Base-by-base conservation (phyloP, 2,329 filamentous ascomycete species). In the Acrocalymma vagum region DNA sequence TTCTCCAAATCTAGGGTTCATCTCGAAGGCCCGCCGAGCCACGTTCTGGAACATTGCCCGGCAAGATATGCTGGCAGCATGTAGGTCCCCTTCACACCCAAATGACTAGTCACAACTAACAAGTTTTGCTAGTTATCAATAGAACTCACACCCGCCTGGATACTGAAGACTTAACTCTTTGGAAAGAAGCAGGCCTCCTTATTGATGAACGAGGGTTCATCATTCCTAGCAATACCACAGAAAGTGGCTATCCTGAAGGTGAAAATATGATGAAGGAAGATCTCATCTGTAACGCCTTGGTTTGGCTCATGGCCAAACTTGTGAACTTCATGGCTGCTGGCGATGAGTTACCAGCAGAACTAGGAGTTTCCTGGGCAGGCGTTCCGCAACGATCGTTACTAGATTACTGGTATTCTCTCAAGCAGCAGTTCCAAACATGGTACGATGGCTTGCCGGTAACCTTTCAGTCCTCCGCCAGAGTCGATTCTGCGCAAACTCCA, bases 1-100 rank as follows among this genome's bases (percentile, higher is more conserved):
- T 18, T 54, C 55, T 15, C 45, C 56, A 14, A 61, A 51, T 27
- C 49, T 55, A 16, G 60, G 53, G 16, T 58, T 62, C 29, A 74
- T 79, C 2, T 82, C 78, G 3, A 78, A 78, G 57, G 80, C 75
- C 9, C 74, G 82, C 14, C 76, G 72, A 59, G 82, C 83, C 6
- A 82, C 81, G 0, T 86, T 86, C 58, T 86, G 83, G 83, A 85
- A 85, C 50, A 83, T 86, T 60, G 83, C 83, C 11, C 72, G 83
- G 16, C 83, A 86, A 53, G 83, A 86, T 51, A 83, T 85, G 69
- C 70, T 86, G 20, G 78, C 81, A 55, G 83, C 83, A 36, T 85
- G 80, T 77, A 63, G 69, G 74, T 69, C 5, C 3, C 6, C 9
- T 7, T 8, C 4, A 30, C 7, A 9, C 6, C 7, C 10, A 17